phyloP scores from a whole-genome alignment of 257 asterid genomes.

The Solanum pimpinellifolium region DNA sequence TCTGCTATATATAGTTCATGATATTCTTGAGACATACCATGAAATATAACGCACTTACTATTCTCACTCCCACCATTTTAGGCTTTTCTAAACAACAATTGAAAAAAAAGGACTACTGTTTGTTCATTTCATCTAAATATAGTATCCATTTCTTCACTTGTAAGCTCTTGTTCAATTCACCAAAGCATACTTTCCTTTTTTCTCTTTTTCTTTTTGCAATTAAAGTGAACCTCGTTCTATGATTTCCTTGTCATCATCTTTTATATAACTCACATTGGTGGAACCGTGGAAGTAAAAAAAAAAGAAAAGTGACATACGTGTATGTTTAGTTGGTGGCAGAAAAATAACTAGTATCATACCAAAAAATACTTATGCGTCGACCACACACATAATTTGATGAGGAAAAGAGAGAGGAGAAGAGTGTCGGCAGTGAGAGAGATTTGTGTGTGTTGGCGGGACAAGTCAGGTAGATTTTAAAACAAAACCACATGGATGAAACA shows the following conservation, averaged over 20 bases:
- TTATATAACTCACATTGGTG: neutral
- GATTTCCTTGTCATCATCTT: neutral
- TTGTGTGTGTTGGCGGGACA: neutral
- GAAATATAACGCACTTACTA: too few relatives aligned
- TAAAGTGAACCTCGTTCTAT: neutral
- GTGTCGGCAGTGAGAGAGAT: neutral
- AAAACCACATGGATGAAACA: neutral
- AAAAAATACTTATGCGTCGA: neutral
- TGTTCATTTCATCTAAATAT: too few relatives aligned
- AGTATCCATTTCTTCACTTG: neutral
- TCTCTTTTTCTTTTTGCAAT: neutral
- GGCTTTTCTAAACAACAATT: neutral
- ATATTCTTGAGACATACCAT: neutral
- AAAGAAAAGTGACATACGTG: neutral
- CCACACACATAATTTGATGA: neutral
- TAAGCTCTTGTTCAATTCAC: neutral
- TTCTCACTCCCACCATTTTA: neutral
- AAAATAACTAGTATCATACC: neutral
- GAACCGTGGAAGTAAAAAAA: neutral
- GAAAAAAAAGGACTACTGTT: neutral
- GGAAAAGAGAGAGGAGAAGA: neutral
- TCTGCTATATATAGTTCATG: neutral
- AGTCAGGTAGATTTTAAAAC: neutral
- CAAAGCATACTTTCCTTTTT: neutral
- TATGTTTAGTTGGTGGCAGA: neutral